Percentiles rank a stretch among this genome's conserved stretches.
Evolutionary conservation across 2,329 filamentous ascomycete genomes (phyloP).

Genomic region (Fusarium anguioides): DNA sequence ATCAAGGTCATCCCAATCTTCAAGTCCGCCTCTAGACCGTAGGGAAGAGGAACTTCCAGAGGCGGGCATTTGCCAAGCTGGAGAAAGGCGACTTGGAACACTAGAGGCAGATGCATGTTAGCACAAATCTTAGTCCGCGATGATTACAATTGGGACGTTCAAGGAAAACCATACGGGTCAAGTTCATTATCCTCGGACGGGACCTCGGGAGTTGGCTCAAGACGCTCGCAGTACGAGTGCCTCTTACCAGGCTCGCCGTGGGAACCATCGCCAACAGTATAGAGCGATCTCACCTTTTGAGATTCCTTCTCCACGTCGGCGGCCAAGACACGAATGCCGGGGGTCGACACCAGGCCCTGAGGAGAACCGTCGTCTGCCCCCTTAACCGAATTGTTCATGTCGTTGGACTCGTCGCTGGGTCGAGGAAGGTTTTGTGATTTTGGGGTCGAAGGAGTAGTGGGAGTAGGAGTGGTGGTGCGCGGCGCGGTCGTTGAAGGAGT

Average conservation of each 20-base stretch:
- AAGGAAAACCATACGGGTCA: slow-evolving; percentile 69
- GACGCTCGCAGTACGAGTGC: slow-evolving; percentile 60
- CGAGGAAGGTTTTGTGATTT: slow-evolving; percentile 37
- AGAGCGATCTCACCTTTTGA: slow-evolving; percentile 75
- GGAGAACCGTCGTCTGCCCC: slow-evolving; percentile 24
- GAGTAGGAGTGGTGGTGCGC: slow-evolving; percentile 23
- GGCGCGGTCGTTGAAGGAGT: slow-evolving; percentile 26
- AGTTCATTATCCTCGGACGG: slow-evolving; percentile 64
- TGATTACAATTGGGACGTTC: slow-evolving; percentile 43
- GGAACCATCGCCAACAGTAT: slow-evolving; percentile 66
- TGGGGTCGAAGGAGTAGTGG: slow-evolving; percentile 40
- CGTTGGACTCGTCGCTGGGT: slow-evolving; percentile 41
- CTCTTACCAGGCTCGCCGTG: slow-evolving; percentile 64
- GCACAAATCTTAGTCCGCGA: slow-evolving; percentile 44
- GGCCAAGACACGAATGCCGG: slow-evolving; percentile 65
- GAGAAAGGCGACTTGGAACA: slow-evolving; percentile 47
- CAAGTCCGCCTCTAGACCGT: slow-evolving; percentile 62
- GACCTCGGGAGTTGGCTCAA: slow-evolving; percentile 62
- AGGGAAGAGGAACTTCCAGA: slow-evolving; percentile 59
- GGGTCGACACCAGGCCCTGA: slow-evolving; percentile 45
- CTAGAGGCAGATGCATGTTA: slow-evolving; percentile 45
- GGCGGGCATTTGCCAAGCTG: slow-evolving; percentile 52
- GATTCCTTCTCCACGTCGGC: slow-evolving; percentile 70
- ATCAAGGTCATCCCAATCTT: slow-evolving; percentile 75
- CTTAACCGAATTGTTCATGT: slow-evolving; percentile 35